A percentile compares a stretch with the other conserved stretches of the same genome.
Conservation (phyloP, 1,284 basidiomycete genomes). For the Apiotrichum akiyoshidainum region DNA sequence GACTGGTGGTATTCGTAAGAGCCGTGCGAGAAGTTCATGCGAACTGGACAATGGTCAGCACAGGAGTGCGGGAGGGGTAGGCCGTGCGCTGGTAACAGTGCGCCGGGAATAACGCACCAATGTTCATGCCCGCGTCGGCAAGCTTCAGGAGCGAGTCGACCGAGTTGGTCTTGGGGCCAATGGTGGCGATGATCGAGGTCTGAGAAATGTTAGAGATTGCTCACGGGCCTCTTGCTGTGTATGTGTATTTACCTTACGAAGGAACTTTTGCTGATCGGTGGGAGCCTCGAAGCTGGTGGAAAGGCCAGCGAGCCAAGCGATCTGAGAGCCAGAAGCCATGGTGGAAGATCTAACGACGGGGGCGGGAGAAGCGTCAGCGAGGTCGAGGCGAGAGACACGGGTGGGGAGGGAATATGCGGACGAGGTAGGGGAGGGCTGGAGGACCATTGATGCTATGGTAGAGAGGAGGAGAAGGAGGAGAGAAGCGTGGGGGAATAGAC, state of each 20-base stretch:
- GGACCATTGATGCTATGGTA: background rate
- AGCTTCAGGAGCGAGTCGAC: constrained; percentile 79
- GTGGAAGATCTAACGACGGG: background rate
- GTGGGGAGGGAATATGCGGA: constrained; percentile 4
- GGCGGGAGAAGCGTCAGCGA: constrained; percentile 5
- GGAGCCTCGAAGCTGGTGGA: constrained; percentile 65
- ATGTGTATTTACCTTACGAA: constrained; percentile 71
- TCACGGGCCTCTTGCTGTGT: background rate
- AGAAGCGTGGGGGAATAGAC: constrained; percentile 1
- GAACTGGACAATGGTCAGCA: constrained; percentile 58
- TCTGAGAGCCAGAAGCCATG: constrained; percentile 54
- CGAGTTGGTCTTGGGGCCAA: constrained; percentile 89
- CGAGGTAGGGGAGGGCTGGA: constrained; percentile 4
- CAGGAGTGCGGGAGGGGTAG: background rate
- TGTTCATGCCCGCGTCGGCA: constrained; percentile 86
- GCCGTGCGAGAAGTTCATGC: constrained; percentile 98
- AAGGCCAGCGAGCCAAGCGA: constrained; percentile 85
- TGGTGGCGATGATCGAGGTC: constrained; percentile 96
- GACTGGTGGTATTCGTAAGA: constrained; percentile 96
- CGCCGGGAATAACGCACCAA: constrained; percentile 63
- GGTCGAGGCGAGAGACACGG: constrained; percentile 15
- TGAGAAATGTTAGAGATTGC: constrained; percentile 43
- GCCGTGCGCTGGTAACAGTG: background rate
- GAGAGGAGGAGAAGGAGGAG: background rate
- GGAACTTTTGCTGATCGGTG: constrained; percentile 70